Conservation (phyloP, 2,329 filamentous ascomycete species). For the Massarina eburnea region DNA sequence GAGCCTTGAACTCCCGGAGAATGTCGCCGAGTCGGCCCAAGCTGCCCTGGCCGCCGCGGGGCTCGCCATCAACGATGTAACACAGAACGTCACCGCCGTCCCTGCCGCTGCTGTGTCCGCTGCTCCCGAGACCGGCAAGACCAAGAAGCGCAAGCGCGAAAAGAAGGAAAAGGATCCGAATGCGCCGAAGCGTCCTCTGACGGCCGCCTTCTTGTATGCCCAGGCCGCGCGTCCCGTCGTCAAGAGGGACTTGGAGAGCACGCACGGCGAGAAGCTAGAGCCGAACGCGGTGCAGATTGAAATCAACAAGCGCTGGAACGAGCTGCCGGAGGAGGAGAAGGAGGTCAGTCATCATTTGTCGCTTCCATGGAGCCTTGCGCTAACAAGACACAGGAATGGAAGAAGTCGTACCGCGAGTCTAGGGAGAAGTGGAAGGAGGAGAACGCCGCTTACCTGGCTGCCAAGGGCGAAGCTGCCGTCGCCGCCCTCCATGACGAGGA, state of each 20-base stretch:
- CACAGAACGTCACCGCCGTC: slow-evolving; percentile 18
- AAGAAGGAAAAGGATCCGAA: slow-evolving; percentile 78
- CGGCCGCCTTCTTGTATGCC: slow-evolving; percentile 94
- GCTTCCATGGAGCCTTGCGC: neutral
- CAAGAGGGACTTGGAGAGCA: slow-evolving; percentile 60
- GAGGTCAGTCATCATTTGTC: slow-evolving; percentile 48
- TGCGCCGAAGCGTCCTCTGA: slow-evolving; percentile 89
- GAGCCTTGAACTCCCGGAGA: slow-evolving; percentile 47
- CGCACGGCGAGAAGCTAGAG: slow-evolving; percentile 69
- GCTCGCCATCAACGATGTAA: slow-evolving; percentile 23
- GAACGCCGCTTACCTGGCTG: slow-evolving; percentile 59
- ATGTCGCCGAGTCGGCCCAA: slow-evolving; percentile 39
- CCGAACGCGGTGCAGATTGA: slow-evolving; percentile 88
- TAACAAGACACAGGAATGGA: slow-evolving; percentile 32
- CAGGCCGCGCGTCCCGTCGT: slow-evolving; percentile 84
- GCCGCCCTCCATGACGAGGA: slow-evolving; percentile 46
- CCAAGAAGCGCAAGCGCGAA: slow-evolving; percentile 78
- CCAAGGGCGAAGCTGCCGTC: slow-evolving; percentile 34
- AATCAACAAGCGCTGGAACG: slow-evolving; percentile 81
- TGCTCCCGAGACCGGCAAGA: slow-evolving; percentile 24
- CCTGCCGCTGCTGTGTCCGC: slow-evolving; percentile 14
- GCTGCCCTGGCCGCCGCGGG: slow-evolving; percentile 31
- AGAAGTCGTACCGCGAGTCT: slow-evolving; percentile 54
- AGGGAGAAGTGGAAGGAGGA: slow-evolving; percentile 59
- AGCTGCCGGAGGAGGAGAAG: slow-evolving; percentile 75